These are phyloP conservation scores for Termitomyces eurrhizus DNA, from an alignment of 768 basidiomycete genomes.

Conservation along the genomic window DNA sequence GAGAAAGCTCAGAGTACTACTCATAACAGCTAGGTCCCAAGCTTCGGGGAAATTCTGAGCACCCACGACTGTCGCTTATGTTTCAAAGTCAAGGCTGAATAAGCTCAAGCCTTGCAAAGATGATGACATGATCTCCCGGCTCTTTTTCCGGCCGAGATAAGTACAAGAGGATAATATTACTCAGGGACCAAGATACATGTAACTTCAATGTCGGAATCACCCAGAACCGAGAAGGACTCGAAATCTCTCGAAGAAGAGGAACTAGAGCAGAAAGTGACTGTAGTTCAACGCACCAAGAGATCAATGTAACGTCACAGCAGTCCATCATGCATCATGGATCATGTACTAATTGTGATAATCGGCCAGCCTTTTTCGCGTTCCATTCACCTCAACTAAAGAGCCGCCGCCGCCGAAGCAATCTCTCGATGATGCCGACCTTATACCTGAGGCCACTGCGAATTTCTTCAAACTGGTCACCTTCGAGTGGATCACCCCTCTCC, in stretches of 20 bases:
- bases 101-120: background rate
- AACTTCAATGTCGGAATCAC: conserved; percentile 7
- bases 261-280: background rate
- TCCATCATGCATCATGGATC: background rate
- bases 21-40: no score
- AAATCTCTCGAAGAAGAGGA: conserved; percentile 6
- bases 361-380: conserved; percentile 30
- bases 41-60: background rate
- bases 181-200: conserved; percentile 18
- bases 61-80: background rate
- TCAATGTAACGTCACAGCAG: conserved; percentile 11
- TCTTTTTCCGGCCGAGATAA: background rate
- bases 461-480: conserved; percentile 63
- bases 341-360: background rate
- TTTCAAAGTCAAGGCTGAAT: background rate
- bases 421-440: conserved; percentile 54
- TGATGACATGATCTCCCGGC: conserved; percentile 6
- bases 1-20: no score
- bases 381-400: conserved; percentile 34
- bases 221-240: background rate
- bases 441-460: conserved; percentile 65
- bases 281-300: conserved; percentile 9
- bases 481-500: conserved; percentile 69
- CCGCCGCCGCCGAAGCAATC: conserved; percentile 46
- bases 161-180: conserved; percentile 2